These are phyloP conservation scores for Camellia sinensis DNA, from an alignment of 148 eudicot species.

Conservation along the genomic window DNA sequence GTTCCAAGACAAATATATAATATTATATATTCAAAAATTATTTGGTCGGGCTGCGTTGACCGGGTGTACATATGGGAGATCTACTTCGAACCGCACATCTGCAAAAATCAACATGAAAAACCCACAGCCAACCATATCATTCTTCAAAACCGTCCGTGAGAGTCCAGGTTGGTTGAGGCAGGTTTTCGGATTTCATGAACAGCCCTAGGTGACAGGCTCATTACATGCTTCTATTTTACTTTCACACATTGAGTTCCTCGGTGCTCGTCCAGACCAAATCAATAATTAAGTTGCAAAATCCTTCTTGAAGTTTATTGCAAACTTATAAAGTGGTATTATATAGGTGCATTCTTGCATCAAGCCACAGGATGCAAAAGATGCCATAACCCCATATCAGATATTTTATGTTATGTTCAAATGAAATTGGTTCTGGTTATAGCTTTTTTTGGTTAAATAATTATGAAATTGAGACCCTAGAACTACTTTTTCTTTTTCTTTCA, in stretches of 20 bases:
- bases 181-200: too few species aligned
- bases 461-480: background rate
- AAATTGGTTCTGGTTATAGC: background rate
- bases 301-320: too few species aligned
- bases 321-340: too few species aligned
- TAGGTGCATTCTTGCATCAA: background rate
- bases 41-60: too few species aligned
- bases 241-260: background rate
- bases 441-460: background rate
- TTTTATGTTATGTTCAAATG: background rate
- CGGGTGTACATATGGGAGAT: too few species aligned
- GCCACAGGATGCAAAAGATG: background rate
- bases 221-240: background rate
- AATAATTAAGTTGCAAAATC: background rate
- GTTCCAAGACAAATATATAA: too few species aligned
- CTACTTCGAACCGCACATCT: too few species aligned
- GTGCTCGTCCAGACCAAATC: background rate
- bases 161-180: too few species aligned
- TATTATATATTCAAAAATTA: too few species aligned
- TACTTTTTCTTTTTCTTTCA: background rate
- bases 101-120: too few species aligned
- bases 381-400: background rate
- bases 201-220: background rate
- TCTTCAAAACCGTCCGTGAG: too few species aligned
- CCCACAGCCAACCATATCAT: too few species aligned